Conservation (phyloP, 768 basidiomycete genomes). For the Rubroboletus pulcherrimus region DNA sequence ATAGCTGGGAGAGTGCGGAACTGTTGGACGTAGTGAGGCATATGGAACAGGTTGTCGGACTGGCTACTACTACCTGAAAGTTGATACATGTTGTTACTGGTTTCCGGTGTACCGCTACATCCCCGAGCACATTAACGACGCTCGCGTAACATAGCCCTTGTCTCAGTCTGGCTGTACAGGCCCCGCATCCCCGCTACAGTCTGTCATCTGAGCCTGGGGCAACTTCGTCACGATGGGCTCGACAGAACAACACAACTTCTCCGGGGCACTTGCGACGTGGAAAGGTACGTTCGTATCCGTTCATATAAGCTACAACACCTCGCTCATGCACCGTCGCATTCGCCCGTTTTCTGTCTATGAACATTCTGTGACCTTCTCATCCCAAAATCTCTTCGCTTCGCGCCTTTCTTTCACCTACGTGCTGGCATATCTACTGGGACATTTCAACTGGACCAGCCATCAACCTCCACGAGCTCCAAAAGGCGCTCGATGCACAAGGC, state of each 20-base stretch:
- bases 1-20: constrained; percentile 11
- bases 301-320: background rate
- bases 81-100: too few species aligned
- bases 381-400: background rate
- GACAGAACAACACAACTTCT: constrained; percentile 74
- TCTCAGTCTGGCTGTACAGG: background rate
- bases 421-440: background rate
- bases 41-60: constrained; percentile 10
- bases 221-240: constrained; percentile 16
- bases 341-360: background rate
- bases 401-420: background rate
- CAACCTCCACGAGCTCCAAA: constrained; percentile 86
- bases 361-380: background rate
- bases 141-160: background rate
- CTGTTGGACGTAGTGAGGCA: constrained; percentile 17
- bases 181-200: background rate
- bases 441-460: constrained; percentile 51
- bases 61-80: background rate
- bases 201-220: background rate
- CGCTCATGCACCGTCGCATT: constrained; percentile 2
- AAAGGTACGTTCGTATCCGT: constrained; percentile 51
- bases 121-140: background rate
- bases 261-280: constrained; percentile 90
- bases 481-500: constrained; percentile 87
- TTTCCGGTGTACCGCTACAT: too few species aligned